phyloP scores from a whole-genome alignment of 78 protist genomes.

The Diacronema lutheri region DNA sequence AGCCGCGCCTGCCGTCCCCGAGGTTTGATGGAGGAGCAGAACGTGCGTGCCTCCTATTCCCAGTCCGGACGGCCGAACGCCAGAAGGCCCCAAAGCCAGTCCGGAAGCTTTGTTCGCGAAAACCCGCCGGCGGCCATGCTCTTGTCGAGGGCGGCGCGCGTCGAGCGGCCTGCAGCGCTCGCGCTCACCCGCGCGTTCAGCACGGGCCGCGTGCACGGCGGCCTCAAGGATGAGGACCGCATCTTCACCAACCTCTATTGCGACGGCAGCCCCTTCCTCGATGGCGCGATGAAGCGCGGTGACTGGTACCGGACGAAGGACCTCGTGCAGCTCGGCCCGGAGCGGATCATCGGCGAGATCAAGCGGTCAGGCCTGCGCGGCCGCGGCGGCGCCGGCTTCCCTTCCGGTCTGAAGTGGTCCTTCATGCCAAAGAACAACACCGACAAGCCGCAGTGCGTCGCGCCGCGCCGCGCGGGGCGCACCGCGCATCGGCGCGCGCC shows the following conservation, averaged over 20 bases:
- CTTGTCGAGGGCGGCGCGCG: too few relatives aligned
- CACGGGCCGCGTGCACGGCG: slow-evolving; percentile 47
- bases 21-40: too few relatives aligned
- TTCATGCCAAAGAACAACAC: slow-evolving; percentile 83
- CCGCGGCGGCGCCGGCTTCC: slow-evolving; percentile 98
- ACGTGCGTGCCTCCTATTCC: too few relatives aligned
- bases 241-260: slow-evolving; percentile 96
- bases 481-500: neutral
- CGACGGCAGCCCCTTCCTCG: slow-evolving; percentile 70
- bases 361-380: slow-evolving; percentile 94
- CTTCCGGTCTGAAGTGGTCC: slow-evolving; percentile 96
- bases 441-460: neutral
- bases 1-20: too few relatives aligned
- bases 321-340: slow-evolving; percentile 58
- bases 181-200: too few relatives aligned
- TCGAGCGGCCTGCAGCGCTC: too few relatives aligned
- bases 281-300: slow-evolving; percentile 89
- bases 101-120: too few relatives aligned
- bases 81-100: too few relatives aligned
- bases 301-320: slow-evolving; percentile 95
- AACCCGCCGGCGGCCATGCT: too few relatives aligned
- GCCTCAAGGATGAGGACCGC: slow-evolving; percentile 88
- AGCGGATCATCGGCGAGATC: slow-evolving; percentile 85
- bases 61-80: too few relatives aligned
- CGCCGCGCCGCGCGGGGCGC: neutral